Conservation (phyloP, 208 protist genomes). For the Wallacemonas rigidus region DNA sequence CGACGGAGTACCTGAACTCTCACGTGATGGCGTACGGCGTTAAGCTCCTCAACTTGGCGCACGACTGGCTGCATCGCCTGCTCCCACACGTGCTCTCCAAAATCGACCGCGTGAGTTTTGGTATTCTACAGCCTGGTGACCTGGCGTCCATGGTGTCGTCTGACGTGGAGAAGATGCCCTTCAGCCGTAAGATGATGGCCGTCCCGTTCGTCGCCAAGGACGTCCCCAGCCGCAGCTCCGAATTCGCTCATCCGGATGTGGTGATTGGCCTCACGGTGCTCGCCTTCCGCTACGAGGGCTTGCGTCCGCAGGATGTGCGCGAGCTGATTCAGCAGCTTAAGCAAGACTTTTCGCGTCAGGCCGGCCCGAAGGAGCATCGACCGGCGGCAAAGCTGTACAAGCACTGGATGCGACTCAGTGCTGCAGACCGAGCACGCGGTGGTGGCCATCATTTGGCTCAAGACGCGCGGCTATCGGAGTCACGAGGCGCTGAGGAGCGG, state of each 20-base stretch:
- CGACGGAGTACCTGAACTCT: slow-evolving; percentile 34
- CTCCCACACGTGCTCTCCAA: slow-evolving; percentile 93
- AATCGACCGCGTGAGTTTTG: slow-evolving; percentile 95
- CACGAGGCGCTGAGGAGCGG: no score
- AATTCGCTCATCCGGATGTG: slow-evolving; percentile 96
- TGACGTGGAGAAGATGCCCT: slow-evolving; percentile 55
- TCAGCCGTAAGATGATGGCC: slow-evolving; percentile 83
- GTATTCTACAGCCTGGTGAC: slow-evolving; percentile 82
- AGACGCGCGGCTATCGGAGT: no score
- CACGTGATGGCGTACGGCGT: slow-evolving; percentile 46
- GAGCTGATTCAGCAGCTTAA: slow-evolving; percentile 84
- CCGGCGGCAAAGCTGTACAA: slow-evolving; percentile 80
- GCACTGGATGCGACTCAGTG: slow-evolving; percentile 73
- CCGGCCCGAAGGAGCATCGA: slow-evolving; percentile 85
- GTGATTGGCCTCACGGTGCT: slow-evolving; percentile 93
- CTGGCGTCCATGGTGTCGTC: slow-evolving; percentile 32
- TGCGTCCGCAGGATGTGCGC: slow-evolving; percentile 79
- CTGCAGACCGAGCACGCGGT: slow-evolving; percentile 25
- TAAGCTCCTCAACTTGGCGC: slow-evolving; percentile 89
- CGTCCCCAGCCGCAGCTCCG: slow-evolving; percentile 91
- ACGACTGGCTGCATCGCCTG: slow-evolving; percentile 90
- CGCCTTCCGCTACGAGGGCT: slow-evolving; percentile 92
- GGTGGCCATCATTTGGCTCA: no score
- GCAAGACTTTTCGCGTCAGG: slow-evolving; percentile 83
- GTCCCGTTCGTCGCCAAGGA: slow-evolving; percentile 97